Percentiles rank a stretch among this genome's conserved stretches.
These are phyloP conservation scores for Trichosanthes cucumerina DNA, from an alignment of 306 rosid genomes.

Conservation along the genomic window DNA sequence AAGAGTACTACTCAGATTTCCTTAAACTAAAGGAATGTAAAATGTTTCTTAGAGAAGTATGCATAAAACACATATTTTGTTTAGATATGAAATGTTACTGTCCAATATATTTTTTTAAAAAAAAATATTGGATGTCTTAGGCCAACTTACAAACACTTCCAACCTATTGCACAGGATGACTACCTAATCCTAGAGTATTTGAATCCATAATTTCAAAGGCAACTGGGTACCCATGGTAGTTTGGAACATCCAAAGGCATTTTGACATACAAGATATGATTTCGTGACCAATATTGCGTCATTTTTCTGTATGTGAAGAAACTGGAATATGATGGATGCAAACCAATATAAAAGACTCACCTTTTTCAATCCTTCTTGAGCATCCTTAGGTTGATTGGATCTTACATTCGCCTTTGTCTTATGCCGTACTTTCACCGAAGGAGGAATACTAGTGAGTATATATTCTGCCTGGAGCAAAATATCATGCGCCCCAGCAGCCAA, in stretches of 20 bases:
- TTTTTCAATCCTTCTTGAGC: conserved; percentile 90
- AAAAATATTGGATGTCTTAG: not conserved
- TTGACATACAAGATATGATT: conserved; percentile 1
- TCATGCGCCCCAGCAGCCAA: conserved; percentile 94
- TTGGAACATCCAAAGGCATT: not conserved
- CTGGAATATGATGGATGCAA: not conserved
- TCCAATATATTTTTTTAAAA: not conserved
- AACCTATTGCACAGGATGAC: no score
- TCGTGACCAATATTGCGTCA: not conserved
- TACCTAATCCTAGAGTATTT: not conserved
- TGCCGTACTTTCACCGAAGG: conserved; percentile 39
- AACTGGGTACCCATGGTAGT: not conserved
- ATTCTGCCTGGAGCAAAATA: conserved; percentile 75
- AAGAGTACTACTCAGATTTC: not conserved
- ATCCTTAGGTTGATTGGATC: conserved; percentile 90
- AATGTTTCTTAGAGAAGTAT: not conserved
- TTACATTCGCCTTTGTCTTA: conserved; percentile 37
- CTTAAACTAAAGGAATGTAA: not conserved
- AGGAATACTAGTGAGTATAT: conserved; percentile 52
- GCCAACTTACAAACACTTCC: not conserved
- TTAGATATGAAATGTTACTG: not conserved
- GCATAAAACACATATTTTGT: not conserved
- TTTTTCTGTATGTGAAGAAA: not conserved
- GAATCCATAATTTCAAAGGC: not conserved
- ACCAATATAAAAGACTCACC: conserved; percentile 30